Conservation (phyloP, 345 rosid genomes). For the Hirschfeldia incana region DNA sequence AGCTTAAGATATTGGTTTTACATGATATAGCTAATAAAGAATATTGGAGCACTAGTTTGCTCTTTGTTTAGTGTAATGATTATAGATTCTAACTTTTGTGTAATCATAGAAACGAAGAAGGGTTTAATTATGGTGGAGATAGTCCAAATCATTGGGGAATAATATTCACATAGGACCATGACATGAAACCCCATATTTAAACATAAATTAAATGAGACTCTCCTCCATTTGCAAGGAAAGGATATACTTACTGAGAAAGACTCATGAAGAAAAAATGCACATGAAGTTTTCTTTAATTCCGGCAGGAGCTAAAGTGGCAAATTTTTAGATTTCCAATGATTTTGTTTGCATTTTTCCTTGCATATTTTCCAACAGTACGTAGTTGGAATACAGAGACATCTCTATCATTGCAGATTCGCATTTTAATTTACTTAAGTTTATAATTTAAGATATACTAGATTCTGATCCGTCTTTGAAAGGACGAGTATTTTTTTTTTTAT, state of each 20-base stretch:
- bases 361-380: slow-evolving; percentile 26
- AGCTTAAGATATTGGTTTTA: slow-evolving; percentile 21
- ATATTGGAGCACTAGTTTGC: slow-evolving; percentile 31
- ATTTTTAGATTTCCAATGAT: slow-evolving; percentile 37
- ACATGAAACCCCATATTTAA: slow-evolving; percentile 17
- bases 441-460: not conserved
- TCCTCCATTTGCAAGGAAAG: slow-evolving; percentile 43
- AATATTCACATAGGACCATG: slow-evolving; percentile 35
- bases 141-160: slow-evolving; percentile 45
- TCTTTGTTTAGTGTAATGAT: slow-evolving; percentile 35
- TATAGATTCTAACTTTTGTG: slow-evolving; percentile 23
- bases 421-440: slow-evolving; percentile 1
- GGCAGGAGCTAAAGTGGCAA: slow-evolving; percentile 32
- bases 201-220: slow-evolving; percentile 24
- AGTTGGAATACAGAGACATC: slow-evolving; percentile 25
- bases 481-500: no score
- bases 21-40: not conserved
- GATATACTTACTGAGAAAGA: slow-evolving; percentile 35
- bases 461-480: no score
- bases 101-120: slow-evolving; percentile 27
- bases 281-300: slow-evolving; percentile 27
- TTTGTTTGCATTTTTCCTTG: slow-evolving; percentile 38
- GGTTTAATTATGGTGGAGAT: slow-evolving; percentile 26
- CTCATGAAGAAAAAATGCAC: slow-evolving; percentile 26
- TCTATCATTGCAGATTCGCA: slow-evolving; percentile 12